These are phyloP conservation scores for Globomyces pollinis-pini DNA, from an alignment of 192 early-diverging fungal genomes.

Conservation along the genomic window DNA sequence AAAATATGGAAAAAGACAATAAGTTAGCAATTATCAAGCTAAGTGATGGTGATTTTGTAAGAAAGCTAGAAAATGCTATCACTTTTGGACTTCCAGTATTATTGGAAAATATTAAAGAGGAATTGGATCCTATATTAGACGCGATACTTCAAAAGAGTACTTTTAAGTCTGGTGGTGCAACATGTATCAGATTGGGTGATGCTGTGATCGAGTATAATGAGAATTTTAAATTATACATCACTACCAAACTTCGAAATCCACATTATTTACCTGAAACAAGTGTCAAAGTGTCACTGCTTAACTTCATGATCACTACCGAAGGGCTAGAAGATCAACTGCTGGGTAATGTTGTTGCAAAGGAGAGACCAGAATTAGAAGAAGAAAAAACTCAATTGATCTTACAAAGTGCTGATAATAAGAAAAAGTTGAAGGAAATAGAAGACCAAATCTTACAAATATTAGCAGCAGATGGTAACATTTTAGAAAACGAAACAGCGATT, in stretches of 20 bases:
- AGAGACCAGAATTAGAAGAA: constrained; percentile 58
- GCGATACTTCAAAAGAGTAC: constrained; percentile 54
- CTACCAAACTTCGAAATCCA: constrained; percentile 57
- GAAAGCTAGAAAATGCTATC: constrained; percentile 55
- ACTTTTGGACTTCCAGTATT: constrained; percentile 54
- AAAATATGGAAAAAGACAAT: constrained; percentile 60
- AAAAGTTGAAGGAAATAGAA: constrained; percentile 58
- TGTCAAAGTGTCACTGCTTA: constrained; percentile 58
- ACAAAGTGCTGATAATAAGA: constrained; percentile 56
- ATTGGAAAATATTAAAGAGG: constrained; percentile 61
- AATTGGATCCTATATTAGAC: constrained; percentile 57
- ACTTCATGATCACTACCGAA: constrained; percentile 67
- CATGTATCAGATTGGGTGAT: constrained; percentile 53
- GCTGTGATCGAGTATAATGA: constrained; percentile 56
- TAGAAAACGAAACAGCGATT: constrained; percentile 59
- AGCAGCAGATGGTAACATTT: constrained; percentile 58
- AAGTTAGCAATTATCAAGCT: constrained; percentile 56
- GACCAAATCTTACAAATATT: constrained; percentile 56
- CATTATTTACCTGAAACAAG: constrained; percentile 56
- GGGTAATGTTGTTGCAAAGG: constrained; percentile 56
- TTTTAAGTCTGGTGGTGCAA: constrained; percentile 54
- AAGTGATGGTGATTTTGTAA: constrained; percentile 50
- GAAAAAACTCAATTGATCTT: constrained; percentile 60
- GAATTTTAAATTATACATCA: constrained; percentile 54
- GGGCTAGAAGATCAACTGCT: constrained; percentile 59